Evolutionary conservation across 2,329 filamentous ascomycete species (phyloP).

Genomic region (Colletotrichum cuscutae): DNA sequence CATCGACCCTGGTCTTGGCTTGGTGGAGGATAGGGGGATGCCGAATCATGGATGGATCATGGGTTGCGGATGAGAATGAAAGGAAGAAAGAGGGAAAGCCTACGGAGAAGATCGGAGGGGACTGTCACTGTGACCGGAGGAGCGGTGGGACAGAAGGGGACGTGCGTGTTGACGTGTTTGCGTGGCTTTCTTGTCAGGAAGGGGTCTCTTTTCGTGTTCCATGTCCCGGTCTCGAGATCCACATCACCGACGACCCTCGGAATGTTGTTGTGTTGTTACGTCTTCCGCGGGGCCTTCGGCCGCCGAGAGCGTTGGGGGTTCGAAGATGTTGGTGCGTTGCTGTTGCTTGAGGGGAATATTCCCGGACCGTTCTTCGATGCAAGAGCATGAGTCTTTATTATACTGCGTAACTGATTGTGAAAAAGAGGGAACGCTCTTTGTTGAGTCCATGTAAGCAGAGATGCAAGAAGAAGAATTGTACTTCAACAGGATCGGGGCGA

Average conservation of each 20-base stretch:
- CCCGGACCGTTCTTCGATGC: neutral
- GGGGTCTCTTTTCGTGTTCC: too few species aligned
- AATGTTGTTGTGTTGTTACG: too few species aligned
- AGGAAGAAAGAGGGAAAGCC: neutral
- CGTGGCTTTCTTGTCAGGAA: neutral
- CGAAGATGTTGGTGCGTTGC: neutral
- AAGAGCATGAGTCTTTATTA: neutral
- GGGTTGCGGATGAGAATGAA: neutral
- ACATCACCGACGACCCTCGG: too few species aligned
- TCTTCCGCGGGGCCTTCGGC: too few species aligned
- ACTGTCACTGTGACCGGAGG: neutral
- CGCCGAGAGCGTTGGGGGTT: too few species aligned
- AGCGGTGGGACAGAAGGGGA: neutral
- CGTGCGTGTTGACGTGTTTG: neutral
- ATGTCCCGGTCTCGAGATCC: too few species aligned
- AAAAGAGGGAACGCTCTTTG: rapidly evolving
- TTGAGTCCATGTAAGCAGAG: too few species aligned
- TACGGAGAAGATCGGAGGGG: neutral
- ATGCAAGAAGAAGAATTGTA: rapidly evolving
- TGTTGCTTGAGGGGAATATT: neutral
- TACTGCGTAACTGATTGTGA: rapidly evolving
- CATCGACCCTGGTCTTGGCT: slow-evolving; percentile 13
- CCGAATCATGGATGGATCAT: neutral
- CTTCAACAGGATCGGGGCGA: too few species aligned
- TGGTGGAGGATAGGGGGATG: neutral